phyloP scores from a whole-genome alignment of 352 stramenopile genomes.

The Pythium dissimile region DNA sequence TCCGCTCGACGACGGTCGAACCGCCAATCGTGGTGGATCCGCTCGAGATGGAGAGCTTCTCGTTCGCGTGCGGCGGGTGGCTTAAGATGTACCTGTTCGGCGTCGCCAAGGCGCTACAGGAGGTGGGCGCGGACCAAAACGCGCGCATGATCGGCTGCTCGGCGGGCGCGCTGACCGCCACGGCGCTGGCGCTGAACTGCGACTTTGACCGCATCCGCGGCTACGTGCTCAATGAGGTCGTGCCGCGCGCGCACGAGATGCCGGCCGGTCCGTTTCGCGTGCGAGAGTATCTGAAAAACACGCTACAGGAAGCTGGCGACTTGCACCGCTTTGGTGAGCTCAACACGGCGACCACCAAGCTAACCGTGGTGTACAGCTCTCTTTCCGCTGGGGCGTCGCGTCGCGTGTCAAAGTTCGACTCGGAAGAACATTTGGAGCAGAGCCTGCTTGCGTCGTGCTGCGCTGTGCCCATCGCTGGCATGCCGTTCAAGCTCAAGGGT shows the following conservation, averaged over 20 bases:
- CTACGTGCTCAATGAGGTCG: conserved; percentile 51
- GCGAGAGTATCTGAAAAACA: conserved; percentile 57
- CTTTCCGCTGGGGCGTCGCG: conserved; percentile 68
- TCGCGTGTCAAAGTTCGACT: conserved; percentile 64
- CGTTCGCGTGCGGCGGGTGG: conserved; percentile 84
- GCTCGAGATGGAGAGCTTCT: conserved; percentile 49
- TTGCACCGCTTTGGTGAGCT: conserved; percentile 49
- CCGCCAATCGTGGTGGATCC: background rate
- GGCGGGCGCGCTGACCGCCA: conserved; percentile 66
- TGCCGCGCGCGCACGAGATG: conserved; percentile 49
- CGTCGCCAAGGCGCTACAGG: conserved; percentile 80
- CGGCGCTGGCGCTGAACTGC: conserved; percentile 61
- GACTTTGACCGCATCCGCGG: conserved; percentile 71
- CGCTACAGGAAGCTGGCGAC: conserved; percentile 31
- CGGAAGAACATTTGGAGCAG: conserved; percentile 52
- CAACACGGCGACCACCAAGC: conserved; percentile 33
- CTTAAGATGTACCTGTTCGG: conserved; percentile 90
- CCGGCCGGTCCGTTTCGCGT: conserved; percentile 60
- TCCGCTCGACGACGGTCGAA: no score
- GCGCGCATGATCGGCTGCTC: conserved; percentile 77
- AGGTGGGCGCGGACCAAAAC: conserved; percentile 56
- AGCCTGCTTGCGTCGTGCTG: conserved; percentile 80
- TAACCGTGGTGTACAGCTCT: conserved; percentile 74
- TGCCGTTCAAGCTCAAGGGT: conserved; percentile 77
- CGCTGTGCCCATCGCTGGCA: conserved; percentile 68